phyloP scores from a whole-genome alignment of 495 filamentous ascomycete genomes.

The Aspergillus conjunctus region DNA sequence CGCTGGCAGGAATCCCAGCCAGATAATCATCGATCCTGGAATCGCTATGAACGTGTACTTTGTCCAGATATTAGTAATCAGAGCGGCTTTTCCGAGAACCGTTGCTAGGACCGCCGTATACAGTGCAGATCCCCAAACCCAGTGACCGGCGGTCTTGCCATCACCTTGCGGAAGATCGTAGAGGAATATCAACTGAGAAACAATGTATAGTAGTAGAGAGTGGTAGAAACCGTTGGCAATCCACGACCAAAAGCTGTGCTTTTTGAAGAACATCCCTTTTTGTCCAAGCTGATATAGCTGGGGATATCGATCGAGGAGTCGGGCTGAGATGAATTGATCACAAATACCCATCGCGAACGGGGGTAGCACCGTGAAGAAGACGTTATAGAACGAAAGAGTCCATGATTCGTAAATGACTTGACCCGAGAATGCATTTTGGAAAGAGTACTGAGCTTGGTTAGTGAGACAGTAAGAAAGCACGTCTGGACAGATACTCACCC shows the following conservation, averaged over 20 bases:
- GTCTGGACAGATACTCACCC: constrained; percentile 57
- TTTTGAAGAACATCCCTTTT: constrained; percentile 88
- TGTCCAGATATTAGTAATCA: constrained; percentile 98
- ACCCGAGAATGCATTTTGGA: constrained; percentile 97
- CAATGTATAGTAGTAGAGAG: constrained; percentile 86
- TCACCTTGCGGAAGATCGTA: constrained; percentile 73
- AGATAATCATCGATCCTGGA: constrained; percentile 87
- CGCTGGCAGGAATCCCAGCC: constrained; percentile 85
- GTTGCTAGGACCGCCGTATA: constrained; percentile 91
- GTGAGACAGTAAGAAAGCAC: constrained; percentile 6
- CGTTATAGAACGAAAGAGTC: constrained; percentile 99
- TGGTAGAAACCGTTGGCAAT: constrained; percentile 94
- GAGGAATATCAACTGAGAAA: constrained; percentile 77
- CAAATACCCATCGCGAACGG: constrained; percentile 96
- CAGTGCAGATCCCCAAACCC: constrained; percentile 93
- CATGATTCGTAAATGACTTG: constrained; percentile 99
- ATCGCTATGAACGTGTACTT: constrained; percentile 97
- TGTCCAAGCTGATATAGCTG: constrained; percentile 95
- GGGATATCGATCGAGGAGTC: constrained; percentile 94
- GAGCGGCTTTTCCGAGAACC: constrained; percentile 90
- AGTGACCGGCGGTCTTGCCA: constrained; percentile 83
- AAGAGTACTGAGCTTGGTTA: constrained; percentile 72
- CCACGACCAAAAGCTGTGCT: constrained; percentile 90
- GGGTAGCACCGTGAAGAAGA: constrained; percentile 94
- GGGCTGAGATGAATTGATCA: constrained; percentile 96